phyloP scores from a whole-genome alignment of 768 basidiomycete species.

The Fistulinella prunicolor region DNA sequence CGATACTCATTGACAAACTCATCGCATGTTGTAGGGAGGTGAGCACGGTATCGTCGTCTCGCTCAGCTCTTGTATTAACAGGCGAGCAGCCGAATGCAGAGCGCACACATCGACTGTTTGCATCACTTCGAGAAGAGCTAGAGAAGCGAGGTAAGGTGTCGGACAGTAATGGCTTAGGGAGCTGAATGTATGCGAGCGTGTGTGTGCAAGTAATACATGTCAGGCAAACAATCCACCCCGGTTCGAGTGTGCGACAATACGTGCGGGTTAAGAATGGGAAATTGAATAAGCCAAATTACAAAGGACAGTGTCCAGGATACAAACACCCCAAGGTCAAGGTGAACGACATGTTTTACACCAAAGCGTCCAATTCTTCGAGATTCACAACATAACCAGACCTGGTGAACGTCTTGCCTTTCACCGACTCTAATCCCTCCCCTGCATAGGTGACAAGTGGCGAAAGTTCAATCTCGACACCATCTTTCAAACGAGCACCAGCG shows the following conservation, averaged over 20 bases:
- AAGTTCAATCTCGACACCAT: conserved; percentile 85
- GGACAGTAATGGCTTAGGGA: conserved; percentile 43
- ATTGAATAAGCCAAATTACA: not conserved
- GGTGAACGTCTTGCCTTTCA: conserved; percentile 75
- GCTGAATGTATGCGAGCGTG: conserved; percentile 32
- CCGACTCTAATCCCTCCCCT: conserved; percentile 82
- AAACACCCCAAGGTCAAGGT: conserved; percentile 4
- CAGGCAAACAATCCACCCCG: conserved; percentile 9
- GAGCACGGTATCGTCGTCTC: conserved; percentile 25
- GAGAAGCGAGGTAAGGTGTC: conserved; percentile 61
- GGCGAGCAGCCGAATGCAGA: conserved; percentile 70
- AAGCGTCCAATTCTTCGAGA: conserved; percentile 68
- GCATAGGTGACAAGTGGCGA: conserved; percentile 87
- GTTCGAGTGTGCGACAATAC: conserved; percentile 11
- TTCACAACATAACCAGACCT: conserved; percentile 68
- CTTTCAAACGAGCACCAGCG: conserved; percentile 71
- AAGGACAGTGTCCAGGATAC: not conserved
- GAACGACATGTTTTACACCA: conserved; percentile 41
- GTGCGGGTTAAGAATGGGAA: conserved; percentile 2
- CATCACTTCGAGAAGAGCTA: conserved; percentile 78
- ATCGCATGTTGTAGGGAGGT: conserved; percentile 89
- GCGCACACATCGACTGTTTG: conserved; percentile 75
- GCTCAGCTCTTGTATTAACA: conserved; percentile 10
- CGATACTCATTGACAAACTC: conserved; percentile 78
- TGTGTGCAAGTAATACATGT: conserved; percentile 17